Conservation (phyloP, 306 rosid genomes). For the Castanea sativa region DNA sequence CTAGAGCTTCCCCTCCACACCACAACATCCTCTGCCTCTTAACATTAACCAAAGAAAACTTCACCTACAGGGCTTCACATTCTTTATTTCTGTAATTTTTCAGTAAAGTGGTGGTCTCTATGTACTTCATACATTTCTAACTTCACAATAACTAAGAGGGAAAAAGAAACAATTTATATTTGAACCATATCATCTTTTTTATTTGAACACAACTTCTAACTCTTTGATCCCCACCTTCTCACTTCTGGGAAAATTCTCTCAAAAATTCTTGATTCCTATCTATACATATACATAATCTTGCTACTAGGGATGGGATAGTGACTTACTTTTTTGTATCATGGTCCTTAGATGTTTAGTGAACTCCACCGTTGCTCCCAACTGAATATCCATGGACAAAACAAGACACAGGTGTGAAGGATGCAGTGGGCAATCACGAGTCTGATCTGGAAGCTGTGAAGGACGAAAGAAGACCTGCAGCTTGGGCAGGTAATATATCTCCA, state of each 20-base stretch:
- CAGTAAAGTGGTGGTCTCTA: not conserved
- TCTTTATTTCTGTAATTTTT: not conserved
- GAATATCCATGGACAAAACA: not conserved
- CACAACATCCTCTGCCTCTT: not conserved
- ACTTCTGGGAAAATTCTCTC: not conserved
- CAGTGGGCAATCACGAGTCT: constrained; percentile 52
- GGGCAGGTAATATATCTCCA: constrained; percentile 95
- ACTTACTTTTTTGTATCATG: not conserved
- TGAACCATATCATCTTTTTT: not conserved
- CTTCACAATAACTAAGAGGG: not conserved
- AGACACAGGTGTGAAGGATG: not conserved
- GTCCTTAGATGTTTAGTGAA: not conserved
- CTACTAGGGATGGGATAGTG: not conserved
- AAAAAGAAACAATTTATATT: not conserved
- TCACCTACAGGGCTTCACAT: not conserved
- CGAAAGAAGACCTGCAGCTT: constrained; percentile 97
- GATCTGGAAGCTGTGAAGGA: constrained; percentile 94
- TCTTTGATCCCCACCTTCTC: not conserved
- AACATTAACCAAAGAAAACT: not conserved
- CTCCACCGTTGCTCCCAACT: not conserved
- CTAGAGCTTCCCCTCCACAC: not conserved
- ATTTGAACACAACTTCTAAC: not conserved
- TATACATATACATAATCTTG: not conserved
- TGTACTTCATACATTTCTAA: not conserved
- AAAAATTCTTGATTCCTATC: not conserved